phyloP scores from a whole-genome alignment of 2,329 filamentous ascomycete species.

The Gaeumannomyces tritici region DNA sequence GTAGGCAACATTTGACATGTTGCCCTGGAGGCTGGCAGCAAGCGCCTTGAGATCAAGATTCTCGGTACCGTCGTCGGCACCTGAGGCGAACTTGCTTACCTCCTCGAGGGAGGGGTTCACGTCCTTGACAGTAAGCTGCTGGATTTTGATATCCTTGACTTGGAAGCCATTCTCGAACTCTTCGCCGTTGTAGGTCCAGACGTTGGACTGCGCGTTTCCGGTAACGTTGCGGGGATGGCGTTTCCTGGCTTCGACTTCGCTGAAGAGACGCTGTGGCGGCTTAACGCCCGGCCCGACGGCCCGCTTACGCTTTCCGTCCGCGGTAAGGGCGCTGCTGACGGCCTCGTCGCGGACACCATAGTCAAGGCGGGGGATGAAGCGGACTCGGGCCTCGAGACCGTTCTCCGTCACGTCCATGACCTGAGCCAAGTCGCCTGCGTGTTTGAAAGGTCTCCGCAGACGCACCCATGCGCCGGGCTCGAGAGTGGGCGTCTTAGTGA shows the following conservation, averaged over 20 bases:
- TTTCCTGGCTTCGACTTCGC: slow-evolving; percentile 85
- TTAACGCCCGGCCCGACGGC: slow-evolving; percentile 50
- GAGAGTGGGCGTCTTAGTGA: slow-evolving; percentile 75
- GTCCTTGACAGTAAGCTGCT: slow-evolving; percentile 73
- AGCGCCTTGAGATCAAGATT: slow-evolving; percentile 88
- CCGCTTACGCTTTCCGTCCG: slow-evolving; percentile 74
- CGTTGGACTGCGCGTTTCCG: slow-evolving; percentile 66
- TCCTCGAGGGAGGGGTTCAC: slow-evolving; percentile 92
- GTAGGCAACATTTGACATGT: slow-evolving; percentile 72
- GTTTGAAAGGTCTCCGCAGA: slow-evolving; percentile 68
- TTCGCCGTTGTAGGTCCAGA: slow-evolving; percentile 78
- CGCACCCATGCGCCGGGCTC: slow-evolving; percentile 89
- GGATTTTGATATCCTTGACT: slow-evolving; percentile 87
- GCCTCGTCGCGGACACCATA: slow-evolving; percentile 80
- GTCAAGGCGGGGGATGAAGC: slow-evolving; percentile 82
- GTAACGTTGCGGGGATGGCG: slow-evolving; percentile 56
- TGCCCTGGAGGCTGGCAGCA: slow-evolving; percentile 80
- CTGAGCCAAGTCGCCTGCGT: slow-evolving; percentile 83
- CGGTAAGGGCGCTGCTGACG: slow-evolving; percentile 29
- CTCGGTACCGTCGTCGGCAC: slow-evolving; percentile 83
- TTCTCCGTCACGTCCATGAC: slow-evolving; percentile 90
- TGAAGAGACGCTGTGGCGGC: slow-evolving; percentile 86
- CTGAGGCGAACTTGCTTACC: slow-evolving; percentile 85
- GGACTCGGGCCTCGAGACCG: slow-evolving; percentile 77
- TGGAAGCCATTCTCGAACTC: slow-evolving; percentile 90